Evolutionary conservation across 1,284 basidiomycete species (phyloP), one percentile per base, ranked within the genome.

Genomic region (Omphalotus olearius): DNA sequence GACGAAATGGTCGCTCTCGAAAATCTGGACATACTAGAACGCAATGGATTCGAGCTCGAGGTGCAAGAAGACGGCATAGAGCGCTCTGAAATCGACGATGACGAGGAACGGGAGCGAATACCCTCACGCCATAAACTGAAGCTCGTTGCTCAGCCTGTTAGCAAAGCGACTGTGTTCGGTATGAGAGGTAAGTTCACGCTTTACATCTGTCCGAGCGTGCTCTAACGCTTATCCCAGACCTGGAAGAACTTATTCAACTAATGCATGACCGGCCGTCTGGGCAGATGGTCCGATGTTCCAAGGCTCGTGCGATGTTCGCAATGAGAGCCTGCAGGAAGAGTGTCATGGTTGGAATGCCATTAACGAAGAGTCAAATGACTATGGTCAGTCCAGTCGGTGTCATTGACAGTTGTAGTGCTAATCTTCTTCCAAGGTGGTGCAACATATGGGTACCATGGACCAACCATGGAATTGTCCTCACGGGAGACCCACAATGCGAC

Each of bases 391-490:
- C 53, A 26, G 36, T 35, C 52, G 23, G 54, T 43, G 26, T 39
- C 9, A 25, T 25, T 41, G 18, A 18, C 50, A n/a, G 53, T 53
- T 26, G 37, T 41, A 23, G 18, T 43, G 38, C 47, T 42, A 44
- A 56, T 14, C 44, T 52, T 25, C 30, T 58, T 23, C 56, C 47
- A 56, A 94, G 90, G 82, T 98, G 52, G 74, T 99, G 1, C 79
- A 80, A 44, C 92, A 98, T 66, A 97, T 99, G 93, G 92, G 92
- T 37, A 88, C 80, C 6, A 94, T 99, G 75, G 92, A 98, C 60
- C 93, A 98, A 63, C 97, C 95, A 0, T 99, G 97, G 93, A 93
- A 96, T 55, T 98, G 95, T 64, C 95, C 96, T 2, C 95, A 98
- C 64, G 95, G 95, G 3, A 74, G 95, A 41, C 96, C 96, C 1